These are phyloP conservation scores for Silene uniflora DNA, from an alignment of 148 eudicot genomes.

Conservation along the genomic window DNA sequence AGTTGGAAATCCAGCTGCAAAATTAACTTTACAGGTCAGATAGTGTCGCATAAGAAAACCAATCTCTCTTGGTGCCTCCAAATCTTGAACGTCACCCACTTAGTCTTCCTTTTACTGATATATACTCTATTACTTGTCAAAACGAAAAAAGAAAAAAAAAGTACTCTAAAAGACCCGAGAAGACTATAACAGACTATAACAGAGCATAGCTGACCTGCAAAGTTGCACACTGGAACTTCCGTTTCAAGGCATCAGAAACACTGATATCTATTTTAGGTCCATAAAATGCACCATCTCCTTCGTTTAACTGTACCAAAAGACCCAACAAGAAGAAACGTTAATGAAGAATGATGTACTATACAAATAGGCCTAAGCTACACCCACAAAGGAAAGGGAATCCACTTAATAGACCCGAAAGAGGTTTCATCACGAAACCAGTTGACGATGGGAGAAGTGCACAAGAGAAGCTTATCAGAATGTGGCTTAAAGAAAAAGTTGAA, in stretches of 20 bases:
- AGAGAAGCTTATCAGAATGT: not conserved
- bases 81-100: not conserved
- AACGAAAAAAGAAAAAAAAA: not conserved
- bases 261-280: slow-evolving; percentile 98
- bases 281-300: slow-evolving; percentile 99
- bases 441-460: not conserved
- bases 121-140: not conserved
- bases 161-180: not conserved
- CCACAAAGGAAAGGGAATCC: not conserved
- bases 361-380: not conserved
- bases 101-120: not conserved
- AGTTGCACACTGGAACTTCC: slow-evolving; percentile 98
- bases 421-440: too few relatives aligned
- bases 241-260: slow-evolving; percentile 91
- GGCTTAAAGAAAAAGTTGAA: not conserved
- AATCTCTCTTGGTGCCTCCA: not conserved
- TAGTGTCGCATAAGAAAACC: not conserved
- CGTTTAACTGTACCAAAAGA: slow-evolving; percentile 56
- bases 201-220: slow-evolving; percentile 59
- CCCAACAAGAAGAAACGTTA: not conserved
- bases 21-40: slow-evolving; percentile 2
- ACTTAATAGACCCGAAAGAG: too few relatives aligned
- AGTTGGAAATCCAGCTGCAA: slow-evolving; percentile 96
- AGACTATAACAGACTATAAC: too few relatives aligned
- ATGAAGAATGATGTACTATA: not conserved